Base-by-base conservation (phyloP, 805 yeast genomes). In the Saccharomyces eubayanus region DNA sequence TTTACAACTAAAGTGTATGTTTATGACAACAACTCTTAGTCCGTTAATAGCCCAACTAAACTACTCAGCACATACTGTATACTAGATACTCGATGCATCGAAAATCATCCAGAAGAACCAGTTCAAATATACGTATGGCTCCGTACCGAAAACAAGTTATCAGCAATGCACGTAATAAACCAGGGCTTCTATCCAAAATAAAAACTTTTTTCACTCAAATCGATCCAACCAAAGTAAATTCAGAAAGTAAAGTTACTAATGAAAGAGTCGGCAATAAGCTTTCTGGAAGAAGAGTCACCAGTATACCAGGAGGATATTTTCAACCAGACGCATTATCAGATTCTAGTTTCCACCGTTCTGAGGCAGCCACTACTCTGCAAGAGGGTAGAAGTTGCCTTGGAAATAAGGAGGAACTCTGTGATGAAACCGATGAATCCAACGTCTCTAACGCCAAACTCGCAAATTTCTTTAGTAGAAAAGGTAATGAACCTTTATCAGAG, bases 401-500 rank as follows among this genome's bases (percentile, higher is more conserved):
- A n/a, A 54, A 31, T 20, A 36, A 36, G 1, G 43, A 36, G 16
- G 24, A 36, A 10, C 12, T 5, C 5, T 36, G 16, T 16, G 57
- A 51, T 21, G 59, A 53, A 45, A 48, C 46, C 16, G 51, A 52
- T 43, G 55, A 57, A n/a, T 58, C 59, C 3, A 67, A 66, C 30
- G 71, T 76, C 14, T 83, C 85, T 5, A 85, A 84, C 69, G 81
- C 79, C 30, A 77, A 79, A 31, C 70, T 88, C 49, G 84, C 89
- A 11, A 80, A 77, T 29, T 88, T 89, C 64, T 88, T 88, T 67
- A 75, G 75, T n/a, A 73, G 72, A 47, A 88, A 87, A 65, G 96
- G 96, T n/a, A 79, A 82, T 53, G 71, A 70, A n/a, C 89, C 92
- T 4, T 73, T 89, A 56, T 75, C 83, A 12, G 89, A 84, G 27